Evolutionary conservation across 352 stramenopile genomes (phyloP).

Genomic region (Phytophthora meadii): DNA sequence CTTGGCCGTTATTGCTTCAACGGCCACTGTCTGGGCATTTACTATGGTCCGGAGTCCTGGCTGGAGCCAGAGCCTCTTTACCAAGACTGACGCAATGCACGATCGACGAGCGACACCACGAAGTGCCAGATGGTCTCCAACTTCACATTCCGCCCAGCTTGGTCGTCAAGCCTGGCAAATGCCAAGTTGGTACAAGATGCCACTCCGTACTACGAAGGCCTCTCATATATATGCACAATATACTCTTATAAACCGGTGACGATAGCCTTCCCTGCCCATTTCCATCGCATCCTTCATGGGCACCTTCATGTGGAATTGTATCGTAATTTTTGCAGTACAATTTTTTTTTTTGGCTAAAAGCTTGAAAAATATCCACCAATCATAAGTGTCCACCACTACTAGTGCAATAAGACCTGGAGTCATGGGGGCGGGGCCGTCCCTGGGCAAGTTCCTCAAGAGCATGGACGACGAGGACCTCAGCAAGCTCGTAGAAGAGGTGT

Average conservation of each 20-base stretch:
- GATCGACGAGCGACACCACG: constrained; percentile 22
- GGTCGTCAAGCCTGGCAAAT: constrained; percentile 7
- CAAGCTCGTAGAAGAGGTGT: constrained; percentile 51
- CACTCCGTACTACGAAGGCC: too few species aligned
- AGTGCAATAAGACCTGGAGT: neutral
- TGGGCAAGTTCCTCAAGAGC: constrained; percentile 61
- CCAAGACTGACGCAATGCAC: constrained; percentile 17
- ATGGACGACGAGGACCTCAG: constrained; percentile 72
- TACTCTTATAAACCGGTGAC: too few species aligned
- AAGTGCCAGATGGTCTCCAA: constrained; percentile 15
- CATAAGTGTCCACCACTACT: neutral
- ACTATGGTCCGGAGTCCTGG: constrained; percentile 2
- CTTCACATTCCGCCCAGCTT: constrained; percentile 18
- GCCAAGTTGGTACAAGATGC: too few species aligned
- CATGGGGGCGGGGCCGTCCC: constrained; percentile 57
- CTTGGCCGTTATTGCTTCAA: constrained; percentile 21
- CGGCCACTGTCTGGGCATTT: neutral
- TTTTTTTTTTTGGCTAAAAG: too few species aligned
- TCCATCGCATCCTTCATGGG: too few species aligned
- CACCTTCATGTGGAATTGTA: too few species aligned
- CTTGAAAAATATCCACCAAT: constrained; percentile 13
- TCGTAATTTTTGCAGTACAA: too few species aligned
- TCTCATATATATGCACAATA: too few species aligned
- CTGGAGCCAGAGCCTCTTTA: constrained; percentile 11
- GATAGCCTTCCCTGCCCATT: too few species aligned